These are phyloP conservation scores for Cyberlindnera japonica DNA, from an alignment of 805 yeast species.

Conservation along the genomic window DNA sequence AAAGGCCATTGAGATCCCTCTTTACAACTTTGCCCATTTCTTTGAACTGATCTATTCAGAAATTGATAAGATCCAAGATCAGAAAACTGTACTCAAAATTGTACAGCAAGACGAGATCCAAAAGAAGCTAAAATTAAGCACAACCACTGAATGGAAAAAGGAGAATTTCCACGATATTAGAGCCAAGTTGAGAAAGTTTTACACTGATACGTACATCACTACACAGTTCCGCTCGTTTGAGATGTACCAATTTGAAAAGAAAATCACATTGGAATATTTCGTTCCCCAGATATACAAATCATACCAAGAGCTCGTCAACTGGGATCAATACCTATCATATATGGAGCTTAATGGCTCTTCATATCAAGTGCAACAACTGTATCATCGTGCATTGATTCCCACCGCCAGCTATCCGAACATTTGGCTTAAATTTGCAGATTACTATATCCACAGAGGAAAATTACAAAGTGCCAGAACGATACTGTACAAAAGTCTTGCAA, in stretches of 20 bases:
- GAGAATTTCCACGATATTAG: conserved; percentile 29
- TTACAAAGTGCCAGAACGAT: conserved; percentile 37
- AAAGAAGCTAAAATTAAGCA: conserved; percentile 22
- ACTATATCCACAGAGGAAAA: conserved; percentile 30
- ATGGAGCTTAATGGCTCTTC: conserved; percentile 36
- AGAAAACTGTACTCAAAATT: conserved; percentile 11
- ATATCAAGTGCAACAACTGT: conserved; percentile 30
- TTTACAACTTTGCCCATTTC: conserved; percentile 49
- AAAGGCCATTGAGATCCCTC: conserved; percentile 50
- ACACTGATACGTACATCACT: conserved; percentile 50
- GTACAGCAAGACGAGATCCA: conserved; percentile 18
- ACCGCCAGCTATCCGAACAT: conserved; percentile 43
- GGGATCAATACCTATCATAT: conserved; percentile 57
- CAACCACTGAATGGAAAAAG: conserved; percentile 5
- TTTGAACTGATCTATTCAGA: conserved; percentile 38
- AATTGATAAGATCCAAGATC: conserved; percentile 16
- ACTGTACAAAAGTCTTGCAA: conserved; percentile 34
- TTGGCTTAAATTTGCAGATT: conserved; percentile 50
- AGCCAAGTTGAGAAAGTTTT: conserved; percentile 41
- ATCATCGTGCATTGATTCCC: conserved; percentile 46
- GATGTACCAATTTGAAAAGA: conserved; percentile 46
- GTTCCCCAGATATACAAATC: conserved; percentile 31
- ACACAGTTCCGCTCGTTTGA: conserved; percentile 52
- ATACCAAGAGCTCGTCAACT: conserved; percentile 48
- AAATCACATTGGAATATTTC: conserved; percentile 36